A percentile compares a stretch with the other conserved stretches of the same genome.
Evolutionary conservation across 768 basidiomycete genomes (phyloP).

Genomic region (Agaricus subrufescens): DNA sequence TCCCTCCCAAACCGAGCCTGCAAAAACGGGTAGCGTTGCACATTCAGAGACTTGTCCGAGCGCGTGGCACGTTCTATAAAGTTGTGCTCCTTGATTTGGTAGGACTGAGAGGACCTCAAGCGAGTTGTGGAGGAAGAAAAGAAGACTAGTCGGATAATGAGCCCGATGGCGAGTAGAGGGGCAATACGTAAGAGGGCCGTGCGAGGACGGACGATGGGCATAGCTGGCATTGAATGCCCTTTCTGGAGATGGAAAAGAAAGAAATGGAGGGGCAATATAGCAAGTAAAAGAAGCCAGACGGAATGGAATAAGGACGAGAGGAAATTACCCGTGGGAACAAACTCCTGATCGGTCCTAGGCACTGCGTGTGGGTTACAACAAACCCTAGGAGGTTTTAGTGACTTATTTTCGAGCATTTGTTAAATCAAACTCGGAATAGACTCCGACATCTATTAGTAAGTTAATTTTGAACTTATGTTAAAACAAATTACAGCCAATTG

Average conservation of each 20-base stretch:
- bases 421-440: too few species aligned
- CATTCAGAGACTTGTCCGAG: constrained; percentile 78
- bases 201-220: constrained; percentile 43
- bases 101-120: constrained; percentile 20
- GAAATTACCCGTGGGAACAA: too few species aligned
- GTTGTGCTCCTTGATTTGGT: constrained; percentile 46
- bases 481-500: too few species aligned
- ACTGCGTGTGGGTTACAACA: too few species aligned
- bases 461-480: too few species aligned
- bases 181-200: constrained; percentile 43
- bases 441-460: too few species aligned
- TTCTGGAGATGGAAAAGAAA: neutral
- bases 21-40: constrained; percentile 82
- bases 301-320: too few species aligned
- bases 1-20: constrained; percentile 89
- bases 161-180: constrained; percentile 24
- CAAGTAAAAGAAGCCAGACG: neutral
- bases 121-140: constrained; percentile 23
- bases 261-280: neutral
- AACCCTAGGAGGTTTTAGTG: too few species aligned
- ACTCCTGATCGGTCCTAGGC: too few species aligned
- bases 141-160: constrained; percentile 32
- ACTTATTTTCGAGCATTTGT: too few species aligned
- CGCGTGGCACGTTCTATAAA: constrained; percentile 52
- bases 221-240: constrained; percentile 15